Percentiles rank a stretch among this genome's conserved stretches.
These are phyloP conservation scores for Daldinia loculata DNA, from an alignment of 495 filamentous ascomycete genomes.

Conservation along the genomic window DNA sequence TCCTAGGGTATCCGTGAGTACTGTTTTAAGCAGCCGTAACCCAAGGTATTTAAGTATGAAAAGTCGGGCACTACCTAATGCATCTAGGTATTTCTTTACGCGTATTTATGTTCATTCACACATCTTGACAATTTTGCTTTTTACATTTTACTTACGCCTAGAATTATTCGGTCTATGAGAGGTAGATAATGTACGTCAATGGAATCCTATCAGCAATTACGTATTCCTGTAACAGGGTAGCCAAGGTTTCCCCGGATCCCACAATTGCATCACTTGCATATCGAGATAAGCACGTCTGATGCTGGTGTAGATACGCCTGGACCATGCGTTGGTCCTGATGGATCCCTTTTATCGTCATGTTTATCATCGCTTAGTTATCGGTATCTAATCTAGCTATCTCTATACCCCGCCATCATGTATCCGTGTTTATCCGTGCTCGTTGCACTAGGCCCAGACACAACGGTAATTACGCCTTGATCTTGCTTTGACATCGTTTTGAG, in stretches of 20 bases:
- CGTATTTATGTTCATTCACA: background rate
- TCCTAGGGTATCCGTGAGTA: background rate
- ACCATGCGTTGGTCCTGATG: slow-evolving; percentile 7
- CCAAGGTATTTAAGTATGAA: background rate
- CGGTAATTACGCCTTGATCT: background rate
- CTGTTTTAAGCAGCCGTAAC: background rate
- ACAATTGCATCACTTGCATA: slow-evolving; percentile 42
- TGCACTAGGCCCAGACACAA: background rate
- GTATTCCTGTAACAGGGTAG: slow-evolving; percentile 11
- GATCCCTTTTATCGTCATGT: slow-evolving; percentile 15
- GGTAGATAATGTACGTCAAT: background rate
- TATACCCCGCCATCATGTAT: background rate
- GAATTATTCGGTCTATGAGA: background rate
- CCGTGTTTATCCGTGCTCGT: background rate
- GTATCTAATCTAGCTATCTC: background rate
- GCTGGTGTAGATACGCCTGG: slow-evolving; percentile 8
- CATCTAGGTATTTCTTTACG: background rate
- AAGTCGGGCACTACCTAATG: no score
- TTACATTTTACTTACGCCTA: background rate
- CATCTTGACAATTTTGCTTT: background rate
- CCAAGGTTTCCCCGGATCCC: slow-evolving; percentile 35
- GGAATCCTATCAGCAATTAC: slow-evolving; percentile 12
- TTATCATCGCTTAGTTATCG: background rate
- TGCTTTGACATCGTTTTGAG: background rate
- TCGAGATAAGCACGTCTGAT: slow-evolving; percentile 20